These are phyloP conservation scores for Podospora pseudocomata DNA, from an alignment of 495 filamentous ascomycete genomes.

Conservation along the genomic window DNA sequence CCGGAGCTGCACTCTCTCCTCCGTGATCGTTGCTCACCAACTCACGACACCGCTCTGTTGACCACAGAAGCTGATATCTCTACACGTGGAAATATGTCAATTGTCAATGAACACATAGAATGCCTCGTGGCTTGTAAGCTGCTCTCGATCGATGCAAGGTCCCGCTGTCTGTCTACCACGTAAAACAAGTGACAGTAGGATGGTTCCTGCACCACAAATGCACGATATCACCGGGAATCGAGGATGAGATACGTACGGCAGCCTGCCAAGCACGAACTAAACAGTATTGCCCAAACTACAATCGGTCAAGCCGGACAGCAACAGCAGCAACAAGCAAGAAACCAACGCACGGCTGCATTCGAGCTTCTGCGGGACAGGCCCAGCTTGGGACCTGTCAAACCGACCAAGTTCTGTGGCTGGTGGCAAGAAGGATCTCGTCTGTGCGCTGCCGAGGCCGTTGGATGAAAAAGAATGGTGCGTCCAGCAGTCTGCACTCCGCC, in stretches of 20 bases:
- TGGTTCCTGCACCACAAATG: neutral
- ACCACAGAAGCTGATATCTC: neutral
- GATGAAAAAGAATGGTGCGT: neutral
- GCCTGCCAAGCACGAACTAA: neutral
- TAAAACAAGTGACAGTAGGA: neutral
- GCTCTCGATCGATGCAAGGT: neutral
- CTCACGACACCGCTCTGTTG: neutral
- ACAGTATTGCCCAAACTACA: neutral
- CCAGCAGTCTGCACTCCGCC: constrained; percentile 11
- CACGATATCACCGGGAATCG: neutral
- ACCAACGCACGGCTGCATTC: neutral
- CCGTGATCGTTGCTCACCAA: neutral
- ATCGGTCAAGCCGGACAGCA: constrained; percentile 5
- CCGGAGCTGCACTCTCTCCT: neutral
- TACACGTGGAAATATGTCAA: neutral
- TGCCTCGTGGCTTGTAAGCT: neutral
- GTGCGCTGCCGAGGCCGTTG: constrained; percentile 10
- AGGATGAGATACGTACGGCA: neutral
- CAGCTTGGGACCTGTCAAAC: constrained; percentile 1
- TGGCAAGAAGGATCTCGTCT: constrained; percentile 1
- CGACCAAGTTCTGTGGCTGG: constrained; percentile 1
- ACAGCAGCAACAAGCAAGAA: neutral
- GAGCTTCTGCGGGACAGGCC: constrained; percentile 9
- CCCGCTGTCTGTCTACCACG: neutral
- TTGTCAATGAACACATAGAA: neutral